These are phyloP conservation scores for Madurella fahalii DNA, from an alignment of 2,329 filamentous ascomycete genomes.

Conservation along the genomic window DNA sequence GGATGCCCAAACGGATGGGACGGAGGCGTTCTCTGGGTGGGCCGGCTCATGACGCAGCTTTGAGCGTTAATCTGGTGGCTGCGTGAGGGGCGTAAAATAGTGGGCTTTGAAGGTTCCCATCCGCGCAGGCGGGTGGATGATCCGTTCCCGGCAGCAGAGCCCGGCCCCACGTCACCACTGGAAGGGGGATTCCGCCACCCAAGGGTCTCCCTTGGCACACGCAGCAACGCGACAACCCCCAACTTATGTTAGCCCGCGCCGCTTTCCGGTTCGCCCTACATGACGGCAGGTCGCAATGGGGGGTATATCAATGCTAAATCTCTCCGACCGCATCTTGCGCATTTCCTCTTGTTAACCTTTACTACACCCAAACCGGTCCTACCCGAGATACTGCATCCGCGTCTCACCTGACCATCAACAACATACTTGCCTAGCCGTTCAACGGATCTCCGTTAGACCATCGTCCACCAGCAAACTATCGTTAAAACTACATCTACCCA, in stretches of 20 bases:
- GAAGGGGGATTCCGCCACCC: conserved; percentile 2
- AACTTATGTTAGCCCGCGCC: too few species aligned
- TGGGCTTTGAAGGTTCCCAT: not conserved
- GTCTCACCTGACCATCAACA: not conserved
- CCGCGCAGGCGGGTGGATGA: not conserved
- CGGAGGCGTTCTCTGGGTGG: not conserved
- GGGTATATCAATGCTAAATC: too few species aligned
- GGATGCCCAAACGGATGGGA: not conserved
- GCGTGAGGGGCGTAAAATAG: too few species aligned
- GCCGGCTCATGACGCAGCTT: not conserved
- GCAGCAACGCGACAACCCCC: not conserved
- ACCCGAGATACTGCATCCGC: too few species aligned
- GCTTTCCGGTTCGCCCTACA: too few species aligned
- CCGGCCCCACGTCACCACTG: not conserved
- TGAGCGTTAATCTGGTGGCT: not conserved
- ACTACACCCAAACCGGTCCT: too few species aligned
- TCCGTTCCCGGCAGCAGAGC: not conserved
- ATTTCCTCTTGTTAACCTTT: too few species aligned
- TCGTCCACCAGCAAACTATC: not conserved
- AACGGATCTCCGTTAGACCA: too few species aligned
- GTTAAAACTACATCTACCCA: not conserved
- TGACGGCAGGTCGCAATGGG: too few species aligned
- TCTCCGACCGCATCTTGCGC: not conserved
- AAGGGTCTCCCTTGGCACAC: conserved; percentile 3
- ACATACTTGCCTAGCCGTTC: too few species aligned